Conservation (phyloP, 495 filamentous ascomycete species). For the Corynascus novoguineensis region DNA sequence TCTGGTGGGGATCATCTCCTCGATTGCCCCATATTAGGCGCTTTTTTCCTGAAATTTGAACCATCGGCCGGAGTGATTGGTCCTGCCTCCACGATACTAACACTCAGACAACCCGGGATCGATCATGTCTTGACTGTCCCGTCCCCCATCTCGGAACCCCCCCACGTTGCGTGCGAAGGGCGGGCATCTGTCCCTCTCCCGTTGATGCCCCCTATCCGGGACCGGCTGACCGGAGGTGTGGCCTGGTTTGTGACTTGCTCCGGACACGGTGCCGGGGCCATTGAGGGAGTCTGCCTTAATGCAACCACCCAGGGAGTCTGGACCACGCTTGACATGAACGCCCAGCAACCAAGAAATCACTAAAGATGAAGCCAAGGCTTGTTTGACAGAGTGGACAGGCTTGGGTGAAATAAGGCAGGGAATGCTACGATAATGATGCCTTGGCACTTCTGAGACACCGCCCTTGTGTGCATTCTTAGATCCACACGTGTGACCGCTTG, state of each 20-base stretch:
- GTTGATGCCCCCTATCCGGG: too few species aligned
- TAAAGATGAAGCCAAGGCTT: background rate
- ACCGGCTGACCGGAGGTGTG: background rate
- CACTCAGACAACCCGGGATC: too few species aligned
- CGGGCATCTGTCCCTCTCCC: background rate
- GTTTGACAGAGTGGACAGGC: background rate
- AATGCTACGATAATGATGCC: too few species aligned
- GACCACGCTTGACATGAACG: background rate
- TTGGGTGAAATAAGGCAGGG: background rate
- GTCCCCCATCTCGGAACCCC: too few species aligned
- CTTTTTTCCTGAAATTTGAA: too few species aligned
- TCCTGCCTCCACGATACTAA: too few species aligned
- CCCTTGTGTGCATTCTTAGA: background rate
- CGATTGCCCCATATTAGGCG: too few species aligned
- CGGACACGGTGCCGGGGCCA: background rate
- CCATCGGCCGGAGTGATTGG: too few species aligned
- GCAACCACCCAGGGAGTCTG: background rate
- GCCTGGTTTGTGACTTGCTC: background rate
- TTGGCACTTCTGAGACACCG: background rate
- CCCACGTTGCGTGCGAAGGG: background rate
- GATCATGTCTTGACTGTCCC: too few species aligned
- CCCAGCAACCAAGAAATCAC: too few species aligned
- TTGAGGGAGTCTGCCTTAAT: background rate
- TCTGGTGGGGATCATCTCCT: too few species aligned
- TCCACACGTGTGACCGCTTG: background rate